phyloP scores from a whole-genome alignment of 805 yeast genomes.

The Clavispora asparagi region DNA sequence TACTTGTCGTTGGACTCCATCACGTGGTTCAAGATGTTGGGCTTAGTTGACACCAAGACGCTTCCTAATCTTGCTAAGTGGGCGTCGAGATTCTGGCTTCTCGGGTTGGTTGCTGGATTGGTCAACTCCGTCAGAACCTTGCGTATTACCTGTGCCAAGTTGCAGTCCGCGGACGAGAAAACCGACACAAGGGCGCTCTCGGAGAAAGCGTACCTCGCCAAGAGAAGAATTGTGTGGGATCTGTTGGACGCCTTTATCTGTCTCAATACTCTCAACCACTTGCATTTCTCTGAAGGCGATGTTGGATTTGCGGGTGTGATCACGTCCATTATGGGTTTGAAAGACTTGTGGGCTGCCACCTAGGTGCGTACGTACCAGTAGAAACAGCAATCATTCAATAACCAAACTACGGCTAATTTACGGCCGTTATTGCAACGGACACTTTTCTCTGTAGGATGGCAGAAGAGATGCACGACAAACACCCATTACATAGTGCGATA shows the following conservation, averaged over 20 bases:
- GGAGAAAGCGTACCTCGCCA: constrained; percentile 43
- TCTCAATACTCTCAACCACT: constrained; percentile 55
- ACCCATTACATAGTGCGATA: not conserved
- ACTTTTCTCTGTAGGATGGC: too few species aligned
- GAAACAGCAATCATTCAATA: too few species aligned
- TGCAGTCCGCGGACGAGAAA: constrained; percentile 20
- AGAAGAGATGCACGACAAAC: too few species aligned
- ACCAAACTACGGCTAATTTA: not conserved
- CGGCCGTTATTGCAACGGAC: too few species aligned
- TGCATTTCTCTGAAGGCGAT: constrained; percentile 68
- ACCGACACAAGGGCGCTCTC: constrained; percentile 32
- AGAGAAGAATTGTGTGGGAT: constrained; percentile 71
- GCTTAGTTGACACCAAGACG: constrained; percentile 46
- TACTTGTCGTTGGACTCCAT: constrained; percentile 62
- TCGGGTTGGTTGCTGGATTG: constrained; percentile 62
- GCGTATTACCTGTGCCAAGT: constrained; percentile 39
- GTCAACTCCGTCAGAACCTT: constrained; percentile 53
- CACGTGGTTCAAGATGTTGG: constrained; percentile 55
- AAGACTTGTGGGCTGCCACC: constrained; percentile 61
- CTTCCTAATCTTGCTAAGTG: constrained; percentile 47
- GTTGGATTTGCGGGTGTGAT: constrained; percentile 81
- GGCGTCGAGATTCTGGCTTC: constrained; percentile 72
- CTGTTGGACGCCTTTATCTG: constrained; percentile 72
- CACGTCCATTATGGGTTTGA: constrained; percentile 74
- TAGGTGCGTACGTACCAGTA: not conserved